Evolutionary conservation across 2,329 filamentous ascomycete species (phyloP), one percentile per base, ranked within the genome.

Genomic region (Cyphellophora europaea): DNA sequence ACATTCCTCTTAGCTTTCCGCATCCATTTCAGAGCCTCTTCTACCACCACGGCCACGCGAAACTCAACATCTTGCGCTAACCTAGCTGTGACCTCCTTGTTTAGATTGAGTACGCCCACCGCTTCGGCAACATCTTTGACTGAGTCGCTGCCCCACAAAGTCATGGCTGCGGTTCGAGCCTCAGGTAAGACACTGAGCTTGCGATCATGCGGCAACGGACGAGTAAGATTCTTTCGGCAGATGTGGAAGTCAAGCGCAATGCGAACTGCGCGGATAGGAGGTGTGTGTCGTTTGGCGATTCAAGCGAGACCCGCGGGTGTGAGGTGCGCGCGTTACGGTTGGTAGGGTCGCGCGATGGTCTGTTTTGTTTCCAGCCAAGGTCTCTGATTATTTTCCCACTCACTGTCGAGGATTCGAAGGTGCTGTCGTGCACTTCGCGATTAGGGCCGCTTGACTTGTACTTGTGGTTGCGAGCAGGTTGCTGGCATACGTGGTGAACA

Each of bases 11-110:
- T 83, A 14, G 80, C 77, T 52, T 89, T 83, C 50, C 87, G 85
- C 91, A 98, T 98, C 58, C 93, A 91, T 55, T 93, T 93, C 50
- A 96, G 71, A 3, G 88, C 83, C 63, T 96, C 89, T 51, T 93
- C 82, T 44, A 98, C 77, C 44, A 96, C 85, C 61, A 95, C 88
- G 30, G 85, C 82, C 49, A 98, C 75, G 41, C 91, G 83, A 57
- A 91, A 98, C 63, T 98, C 91, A 45, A 95, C 86, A 55, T 98
- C 91, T 56, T 93, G 85, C 6, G 87, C 81, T 29, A 98, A 74
- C 38, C 85, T 80, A 42, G 91, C 84, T 30, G 88, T 77, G 14
- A 91, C 83, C 43, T 96, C 89, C 41, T 93, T 85, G 55, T 76
- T 77, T 29, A 96, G 71, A 36, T 76, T 72, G 49, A 74, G 67